Base-by-base conservation (phyloP, 768 basidiomycete genomes). In the Boletellus ananas region DNA sequence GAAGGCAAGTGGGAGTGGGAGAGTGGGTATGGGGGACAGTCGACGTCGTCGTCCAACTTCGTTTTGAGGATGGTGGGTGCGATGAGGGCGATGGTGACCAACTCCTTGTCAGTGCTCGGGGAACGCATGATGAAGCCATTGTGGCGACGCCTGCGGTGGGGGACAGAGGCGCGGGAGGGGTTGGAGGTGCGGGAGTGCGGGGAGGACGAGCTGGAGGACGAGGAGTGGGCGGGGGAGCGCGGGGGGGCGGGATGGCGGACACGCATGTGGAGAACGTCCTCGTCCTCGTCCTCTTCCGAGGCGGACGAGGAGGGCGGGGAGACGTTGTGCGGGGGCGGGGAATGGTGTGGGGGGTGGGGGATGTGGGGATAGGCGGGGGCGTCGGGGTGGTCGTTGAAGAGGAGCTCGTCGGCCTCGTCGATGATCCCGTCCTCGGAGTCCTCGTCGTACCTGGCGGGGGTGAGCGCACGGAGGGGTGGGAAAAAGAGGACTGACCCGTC, bases 11-110 rank as follows among this genome's bases (percentile, higher is more conserved):
- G 57, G 4, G 57, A 6, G 18, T 58, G 58, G 16, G 55, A 29
- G 21, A 54, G 36, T 2, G 59, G 33, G 25, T 49, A 54, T n/a
- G 56, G 35, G 6, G 52, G 48, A 18, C 42, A 44, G 6, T 64
- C 70, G 23, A 71, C 69, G 39, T 79, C 78, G 45, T 80, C 78
- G 6, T 75, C 77, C 1, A 77, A 74, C 10, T 74, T 79, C 16
- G 90, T 90, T 73, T 98, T 99, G 56, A 98, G 76, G 40, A 90
- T 79, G 5, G 96, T 94, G 5, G 86, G 86, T 0, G 85, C 82
- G 40, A 88, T 85, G 34, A 82, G 76, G 12, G 84, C 83, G 47
- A 87, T 88, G 10, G 86, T 87, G 55, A 85, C 69, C 25, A 80
- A 77, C 35, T 85, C 83, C 27, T 75, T 66, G 49, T 77, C 71